Evolutionary conservation across 345 rosid genomes (phyloP), one percentile per base, ranked within the genome.

Genomic region (Gossypium thurberi): DNA sequence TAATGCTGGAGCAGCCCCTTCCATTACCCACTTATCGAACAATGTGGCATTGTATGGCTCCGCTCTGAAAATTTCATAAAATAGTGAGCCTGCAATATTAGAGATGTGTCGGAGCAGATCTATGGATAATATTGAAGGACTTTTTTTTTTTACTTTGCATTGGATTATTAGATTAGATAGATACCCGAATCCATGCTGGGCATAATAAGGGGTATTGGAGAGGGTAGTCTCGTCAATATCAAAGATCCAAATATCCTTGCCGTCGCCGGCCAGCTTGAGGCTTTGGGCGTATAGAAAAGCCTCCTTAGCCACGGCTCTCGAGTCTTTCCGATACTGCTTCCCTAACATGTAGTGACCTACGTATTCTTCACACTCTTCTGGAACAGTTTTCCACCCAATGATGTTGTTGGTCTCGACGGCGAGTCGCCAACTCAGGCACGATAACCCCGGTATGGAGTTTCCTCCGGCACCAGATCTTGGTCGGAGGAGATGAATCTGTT

Each of bases 371-470:
- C 93, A 91, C 70, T 78, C 69, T 8, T 47, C 67, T 2, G 97
- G 97, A 25, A 87, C 76, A 0, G 82, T 78, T 3, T 5, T 2
- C 85, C 90, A 91, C 5, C 74, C 76, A 21, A 80, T 64, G 44
- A 91, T 66, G 78, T 85, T 91, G 73, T 81, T 55, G 0, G 90
- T 84, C 74, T 91, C 97, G 53, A 91, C 93, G 25, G 80, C 92
- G 8, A 86, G 74, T 20, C 85, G 83, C 97, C 92, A 91, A 58
- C 94, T 91, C 75, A 74, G 73, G 78, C 92, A 88, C 0, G 82
- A 76, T 55, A 79, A 13, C 37, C 82, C 84, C 0, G 51, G 47
- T 18, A 77, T 69, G 1, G 12, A 42, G 20, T 46, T 3, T 37
- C 77, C 77, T 43, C 73, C 40, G 40, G 77, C 10, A 4, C 84